Conservation (phyloP, 2,329 filamentous ascomycete genomes). For the Epichloe aotearoae region DNA sequence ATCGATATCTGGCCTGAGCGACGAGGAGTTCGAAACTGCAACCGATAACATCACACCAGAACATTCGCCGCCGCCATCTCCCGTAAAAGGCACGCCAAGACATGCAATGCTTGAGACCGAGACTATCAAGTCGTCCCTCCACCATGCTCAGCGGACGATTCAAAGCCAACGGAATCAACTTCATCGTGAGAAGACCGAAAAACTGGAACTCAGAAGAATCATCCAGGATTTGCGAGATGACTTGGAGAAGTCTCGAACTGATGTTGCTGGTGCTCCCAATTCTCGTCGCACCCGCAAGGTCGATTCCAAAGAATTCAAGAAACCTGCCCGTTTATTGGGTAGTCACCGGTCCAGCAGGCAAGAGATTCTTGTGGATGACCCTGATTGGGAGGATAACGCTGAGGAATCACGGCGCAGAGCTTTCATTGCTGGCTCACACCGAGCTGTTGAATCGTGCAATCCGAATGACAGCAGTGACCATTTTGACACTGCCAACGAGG, state of each 20-base stretch:
- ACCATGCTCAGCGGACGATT: constrained; percentile 92
- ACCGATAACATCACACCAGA: constrained; percentile 66
- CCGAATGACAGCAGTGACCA: constrained; percentile 46
- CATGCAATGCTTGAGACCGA: constrained; percentile 90
- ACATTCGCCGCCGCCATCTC: constrained; percentile 80
- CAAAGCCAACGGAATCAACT: constrained; percentile 91
- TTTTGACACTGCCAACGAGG: constrained; percentile 75
- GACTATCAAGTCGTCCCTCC: constrained; percentile 84
- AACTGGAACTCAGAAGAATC: constrained; percentile 88
- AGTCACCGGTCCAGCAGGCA: constrained; percentile 59
- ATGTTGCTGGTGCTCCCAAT: constrained; percentile 28
- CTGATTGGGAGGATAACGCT: constrained; percentile 77
- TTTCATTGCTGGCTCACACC: constrained; percentile 11
- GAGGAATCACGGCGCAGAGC: constrained; percentile 15
- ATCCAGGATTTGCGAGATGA: constrained; percentile 92
- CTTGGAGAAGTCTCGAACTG: constrained; percentile 56
- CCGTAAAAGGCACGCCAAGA: constrained; percentile 79
- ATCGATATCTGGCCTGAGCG: constrained; percentile 41
- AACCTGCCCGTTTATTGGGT: constrained; percentile 65
- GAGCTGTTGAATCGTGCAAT: constrained; percentile 5
- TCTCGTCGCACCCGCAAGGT: constrained; percentile 50
- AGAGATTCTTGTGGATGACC: constrained; percentile 67
- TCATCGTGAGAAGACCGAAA: constrained; percentile 96
- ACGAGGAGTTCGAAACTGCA: constrained; percentile 51
- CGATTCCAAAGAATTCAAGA: constrained; percentile 62